phyloP scores from a whole-genome alignment of 306 rosid species.

The Lathyrus sativus region DNA sequence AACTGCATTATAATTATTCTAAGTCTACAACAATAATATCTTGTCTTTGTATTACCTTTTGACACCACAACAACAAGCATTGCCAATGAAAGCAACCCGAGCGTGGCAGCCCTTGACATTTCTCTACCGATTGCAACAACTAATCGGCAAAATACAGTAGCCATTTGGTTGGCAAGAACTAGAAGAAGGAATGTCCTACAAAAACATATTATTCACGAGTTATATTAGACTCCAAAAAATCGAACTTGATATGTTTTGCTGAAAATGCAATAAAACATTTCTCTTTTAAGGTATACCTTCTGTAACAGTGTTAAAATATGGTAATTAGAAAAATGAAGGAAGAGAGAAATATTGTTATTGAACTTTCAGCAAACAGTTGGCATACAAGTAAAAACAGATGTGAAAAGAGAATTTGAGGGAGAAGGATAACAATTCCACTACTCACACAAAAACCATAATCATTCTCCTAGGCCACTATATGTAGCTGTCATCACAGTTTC shows the following conservation, averaged over 20 bases:
- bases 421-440: too few species aligned
- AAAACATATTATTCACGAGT: neutral
- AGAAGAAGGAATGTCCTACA: slow-evolving; percentile 38
- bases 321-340: too few species aligned
- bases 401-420: too few species aligned
- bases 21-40: neutral
- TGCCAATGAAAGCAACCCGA: neutral
- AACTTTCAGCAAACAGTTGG: too few species aligned
- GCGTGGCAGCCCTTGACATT: slow-evolving; percentile 34
- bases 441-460: too few species aligned
- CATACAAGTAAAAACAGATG: too few species aligned
- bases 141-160: slow-evolving; percentile 45
- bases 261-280: neutral
- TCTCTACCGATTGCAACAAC: slow-evolving; percentile 53
- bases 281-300: too few species aligned
- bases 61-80: neutral
- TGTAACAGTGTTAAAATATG: too few species aligned
- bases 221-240: neutral
- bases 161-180: slow-evolving; percentile 49
- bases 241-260: neutral
- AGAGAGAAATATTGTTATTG: too few species aligned
- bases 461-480: too few species aligned
- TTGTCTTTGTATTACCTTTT: neutral
- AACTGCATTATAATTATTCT: neutral
- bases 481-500: too few species aligned